Conservation (phyloP, 192 early-diverging fungal species). For the Coemansia sp. region DNA sequence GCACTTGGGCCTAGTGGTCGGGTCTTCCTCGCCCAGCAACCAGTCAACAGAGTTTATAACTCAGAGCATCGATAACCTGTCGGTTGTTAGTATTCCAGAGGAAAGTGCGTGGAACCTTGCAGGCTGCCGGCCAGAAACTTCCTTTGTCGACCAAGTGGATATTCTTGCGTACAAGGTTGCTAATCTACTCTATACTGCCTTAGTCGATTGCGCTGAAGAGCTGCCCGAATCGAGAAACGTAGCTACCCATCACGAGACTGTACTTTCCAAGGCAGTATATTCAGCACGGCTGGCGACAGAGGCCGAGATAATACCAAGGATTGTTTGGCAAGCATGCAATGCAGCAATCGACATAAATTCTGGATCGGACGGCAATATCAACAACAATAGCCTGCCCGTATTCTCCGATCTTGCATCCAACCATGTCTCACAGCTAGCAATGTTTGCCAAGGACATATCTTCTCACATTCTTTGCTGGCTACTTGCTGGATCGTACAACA, state of each 20-base stretch:
- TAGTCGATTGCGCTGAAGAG: background rate
- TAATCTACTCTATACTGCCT: background rate
- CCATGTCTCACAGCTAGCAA: background rate
- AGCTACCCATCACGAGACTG: background rate
- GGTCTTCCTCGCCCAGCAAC: background rate
- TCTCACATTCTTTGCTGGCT: conserved; percentile 18
- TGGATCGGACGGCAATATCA: background rate
- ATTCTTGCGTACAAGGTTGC: background rate
- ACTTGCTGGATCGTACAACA: conserved; percentile 8
- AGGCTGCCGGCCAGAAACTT: background rate
- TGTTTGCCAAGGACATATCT: conserved; percentile 7
- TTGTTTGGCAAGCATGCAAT: conserved; percentile 28
- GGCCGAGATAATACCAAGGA: background rate
- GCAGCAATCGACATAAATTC: background rate
- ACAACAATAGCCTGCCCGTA: background rate
- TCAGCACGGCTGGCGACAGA: background rate
- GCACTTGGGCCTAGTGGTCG: background rate
- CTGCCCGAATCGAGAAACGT: background rate
- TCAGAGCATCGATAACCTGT: conserved; percentile 31
- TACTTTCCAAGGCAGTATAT: background rate
- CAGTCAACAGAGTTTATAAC: conserved; percentile 12
- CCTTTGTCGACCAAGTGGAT: background rate
- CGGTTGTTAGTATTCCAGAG: conserved; percentile 41
- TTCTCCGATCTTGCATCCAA: conserved; percentile 12
- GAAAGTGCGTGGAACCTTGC: conserved; percentile 34